Percentiles rank a stretch among this genome's conserved stretches.
Evolutionary conservation across 2,329 filamentous ascomycete species (phyloP).

Genomic region (Xylaria hypoxylon): DNA sequence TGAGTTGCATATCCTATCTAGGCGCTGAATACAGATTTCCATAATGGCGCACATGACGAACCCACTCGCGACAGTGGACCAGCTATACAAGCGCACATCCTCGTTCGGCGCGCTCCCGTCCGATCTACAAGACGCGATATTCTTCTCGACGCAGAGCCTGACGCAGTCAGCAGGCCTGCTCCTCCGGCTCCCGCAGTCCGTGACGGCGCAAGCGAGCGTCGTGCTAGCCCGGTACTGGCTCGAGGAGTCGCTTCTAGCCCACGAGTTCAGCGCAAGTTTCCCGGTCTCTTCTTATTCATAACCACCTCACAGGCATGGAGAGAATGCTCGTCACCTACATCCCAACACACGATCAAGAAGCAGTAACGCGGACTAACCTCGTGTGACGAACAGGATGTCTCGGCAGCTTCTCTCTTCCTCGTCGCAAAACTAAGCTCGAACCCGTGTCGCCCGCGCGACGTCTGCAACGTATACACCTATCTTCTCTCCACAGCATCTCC

Average conservation of each 20-base stretch:
- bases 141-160: constrained; percentile 77
- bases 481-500: constrained; percentile 73
- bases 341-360: too few relatives aligned
- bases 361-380: too few relatives aligned
- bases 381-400: constrained; percentile 72
- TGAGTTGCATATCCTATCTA: background rate
- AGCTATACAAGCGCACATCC: constrained; percentile 68
- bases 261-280: constrained; percentile 66
- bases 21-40: background rate
- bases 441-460: constrained; percentile 80
- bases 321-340: too few relatives aligned
- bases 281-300: background rate
- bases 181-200: constrained; percentile 84
- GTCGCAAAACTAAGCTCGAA: constrained; percentile 83
- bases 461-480: constrained; percentile 88
- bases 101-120: constrained; percentile 69
- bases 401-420: constrained; percentile 84
- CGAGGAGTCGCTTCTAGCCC: constrained; percentile 64
- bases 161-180: constrained; percentile 84
- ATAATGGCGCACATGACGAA: constrained; percentile 75
- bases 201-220: constrained; percentile 86
- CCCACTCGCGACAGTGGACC: constrained; percentile 76
- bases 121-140: constrained; percentile 78
- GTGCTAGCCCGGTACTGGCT: constrained; percentile 86
- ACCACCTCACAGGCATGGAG: too few relatives aligned